These are phyloP conservation scores for Periglandula ipomoeae DNA, from an alignment of 2,329 filamentous ascomycete genomes.

Conservation along the genomic window DNA sequence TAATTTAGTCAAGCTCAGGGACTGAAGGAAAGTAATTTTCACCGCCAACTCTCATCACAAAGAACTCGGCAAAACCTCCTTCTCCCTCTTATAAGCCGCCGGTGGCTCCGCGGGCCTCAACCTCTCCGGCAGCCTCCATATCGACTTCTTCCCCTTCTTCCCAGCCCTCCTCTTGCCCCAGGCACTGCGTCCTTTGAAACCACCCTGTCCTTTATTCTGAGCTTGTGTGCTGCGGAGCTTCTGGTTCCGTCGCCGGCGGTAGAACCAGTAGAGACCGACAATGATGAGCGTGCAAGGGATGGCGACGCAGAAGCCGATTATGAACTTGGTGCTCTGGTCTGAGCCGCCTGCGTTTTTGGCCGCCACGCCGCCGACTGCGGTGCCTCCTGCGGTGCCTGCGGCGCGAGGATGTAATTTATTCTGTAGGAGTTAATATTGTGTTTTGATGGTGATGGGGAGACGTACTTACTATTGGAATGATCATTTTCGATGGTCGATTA, in stretches of 20 bases:
- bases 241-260: neutral
- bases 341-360: too few species aligned
- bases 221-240: neutral
- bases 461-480: too few species aligned
- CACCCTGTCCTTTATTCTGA: neutral
- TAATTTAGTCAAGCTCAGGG: too few species aligned
- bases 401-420: too few species aligned
- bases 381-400: too few species aligned
- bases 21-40: neutral
- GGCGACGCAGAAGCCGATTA: constrained; percentile 4
- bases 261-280: constrained; percentile 4
- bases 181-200: too few species aligned
- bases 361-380: too few species aligned
- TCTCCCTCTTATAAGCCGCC: constrained; percentile 1
- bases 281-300: constrained; percentile 2
- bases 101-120: neutral
- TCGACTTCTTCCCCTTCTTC: neutral
- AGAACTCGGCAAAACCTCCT: constrained; percentile 1
- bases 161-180: neutral
- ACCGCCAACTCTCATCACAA: neutral
- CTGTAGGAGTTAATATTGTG: too few species aligned
- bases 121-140: neutral
- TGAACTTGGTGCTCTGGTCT: too few species aligned
- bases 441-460: too few species aligned
- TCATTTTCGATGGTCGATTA: too few species aligned